These are phyloP conservation scores for Trametes cinnabarina DNA, from an alignment of 768 basidiomycete species.

Conservation along the genomic window DNA sequence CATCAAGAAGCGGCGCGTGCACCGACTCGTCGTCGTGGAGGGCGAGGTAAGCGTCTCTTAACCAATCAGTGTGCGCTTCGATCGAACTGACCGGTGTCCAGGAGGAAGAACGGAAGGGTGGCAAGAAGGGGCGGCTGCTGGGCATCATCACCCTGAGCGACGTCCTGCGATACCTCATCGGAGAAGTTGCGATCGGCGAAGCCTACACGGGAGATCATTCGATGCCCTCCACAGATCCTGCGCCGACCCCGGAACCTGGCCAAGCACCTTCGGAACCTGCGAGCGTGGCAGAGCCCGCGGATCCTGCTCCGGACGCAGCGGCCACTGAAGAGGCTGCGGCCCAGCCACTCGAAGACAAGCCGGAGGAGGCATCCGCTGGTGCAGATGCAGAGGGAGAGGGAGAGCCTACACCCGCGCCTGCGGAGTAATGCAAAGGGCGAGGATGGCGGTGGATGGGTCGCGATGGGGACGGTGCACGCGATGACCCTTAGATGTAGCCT, in stretches of 20 bases:
- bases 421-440: background rate
- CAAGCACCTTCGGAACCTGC: background rate
- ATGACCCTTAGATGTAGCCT: slow-evolving; percentile 19
- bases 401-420: background rate
- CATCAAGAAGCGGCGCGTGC: slow-evolving; percentile 90
- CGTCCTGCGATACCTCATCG: slow-evolving; percentile 79
- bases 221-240: background rate
- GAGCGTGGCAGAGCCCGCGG: background rate
- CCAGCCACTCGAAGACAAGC: background rate
- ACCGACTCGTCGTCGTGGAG: slow-evolving; percentile 93
- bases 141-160: slow-evolving; percentile 90
- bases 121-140: slow-evolving; percentile 77
- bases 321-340: background rate
- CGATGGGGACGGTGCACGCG: background rate
- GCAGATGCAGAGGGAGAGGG: background rate
- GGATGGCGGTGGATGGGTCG: background rate
- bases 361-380: background rate
- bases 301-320: background rate
- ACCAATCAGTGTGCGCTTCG: background rate
- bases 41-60: slow-evolving; percentile 60
- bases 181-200: slow-evolving; percentile 48
- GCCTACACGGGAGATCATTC: background rate
- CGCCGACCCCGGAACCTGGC: slow-evolving; percentile 1
- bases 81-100: slow-evolving; percentile 27
- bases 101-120: slow-evolving; percentile 80